Conservation (phyloP, 495 filamentous ascomycete species). For the Cercophora newfieldiana region DNA sequence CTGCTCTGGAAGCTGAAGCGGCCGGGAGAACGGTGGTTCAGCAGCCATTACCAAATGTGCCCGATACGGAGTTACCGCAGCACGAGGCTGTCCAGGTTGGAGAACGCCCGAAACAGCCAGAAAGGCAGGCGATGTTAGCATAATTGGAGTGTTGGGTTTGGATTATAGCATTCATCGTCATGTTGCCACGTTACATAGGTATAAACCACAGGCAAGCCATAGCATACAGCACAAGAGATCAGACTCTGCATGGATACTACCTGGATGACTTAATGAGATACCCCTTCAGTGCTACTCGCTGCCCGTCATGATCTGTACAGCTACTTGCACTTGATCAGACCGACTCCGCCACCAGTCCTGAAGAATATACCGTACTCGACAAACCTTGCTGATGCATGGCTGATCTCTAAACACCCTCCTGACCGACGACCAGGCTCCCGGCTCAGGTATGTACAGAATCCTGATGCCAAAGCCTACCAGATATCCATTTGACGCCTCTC, state of each 20-base stretch:
- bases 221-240: neutral
- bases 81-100: slow-evolving; percentile 25
- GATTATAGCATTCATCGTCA: too few relatives aligned
- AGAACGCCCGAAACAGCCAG: slow-evolving; percentile 31
- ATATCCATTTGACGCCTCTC: slow-evolving; percentile 15
- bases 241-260: neutral
- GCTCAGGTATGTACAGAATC: neutral
- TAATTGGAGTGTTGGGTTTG: slow-evolving; percentile 20
- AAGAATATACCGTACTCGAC: neutral
- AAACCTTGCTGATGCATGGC: neutral
- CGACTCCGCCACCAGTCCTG: neutral
- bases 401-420: neutral
- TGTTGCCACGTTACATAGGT: too few relatives aligned
- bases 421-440: neutral
- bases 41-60: slow-evolving; percentile 59
- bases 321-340: neutral
- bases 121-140: slow-evolving; percentile 50
- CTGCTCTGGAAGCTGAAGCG: slow-evolving; percentile 71
- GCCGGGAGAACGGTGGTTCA: slow-evolving; percentile 8
- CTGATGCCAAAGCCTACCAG: neutral
- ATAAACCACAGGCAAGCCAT: neutral
- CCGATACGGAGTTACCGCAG: slow-evolving; percentile 44
- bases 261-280: neutral
- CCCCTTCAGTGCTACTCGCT: neutral
- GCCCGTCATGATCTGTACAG: neutral